Evolutionary conservation across 2,329 filamentous ascomycete species (phyloP), one percentile per base, ranked within the genome.

Genomic region (Penicillium sp.): DNA sequence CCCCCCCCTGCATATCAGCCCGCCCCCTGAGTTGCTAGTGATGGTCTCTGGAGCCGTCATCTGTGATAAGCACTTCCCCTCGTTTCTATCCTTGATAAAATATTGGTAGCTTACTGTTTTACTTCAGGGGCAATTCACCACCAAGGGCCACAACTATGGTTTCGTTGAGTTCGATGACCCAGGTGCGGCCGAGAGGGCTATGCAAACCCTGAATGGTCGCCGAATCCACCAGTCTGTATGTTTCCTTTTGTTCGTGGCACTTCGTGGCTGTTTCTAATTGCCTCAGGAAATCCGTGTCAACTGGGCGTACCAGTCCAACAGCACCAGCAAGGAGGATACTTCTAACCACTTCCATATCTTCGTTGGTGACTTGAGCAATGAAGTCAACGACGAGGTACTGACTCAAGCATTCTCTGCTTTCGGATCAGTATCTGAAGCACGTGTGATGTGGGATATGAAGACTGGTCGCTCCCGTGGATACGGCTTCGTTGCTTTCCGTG

Each of bases 381-480:
- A 99, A 77, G 94, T 99, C 75, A 99, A 99, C 69, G 94, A 99
- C 69, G 94, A 99, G 72, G 86, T 97, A 52, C 84, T 99, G 23
- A 82, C 89, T 17, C 93, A 97, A 77, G 94, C 94, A 13, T 99
- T 99, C 78, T 95, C 91, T 48, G 91, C 91, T 45, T 99, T 97
- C 75, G 94, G 94, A 41, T 91, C 88, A 13, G 93, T 99, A 49
- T 99, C 94, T 3, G 94, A 99, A 78, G 94, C 94, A 59, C 92
- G 94, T 70, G 94, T 99, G 64, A 99, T 99, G 94, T 99, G 94
- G 94, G 94, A 99, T 76, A 99, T 99, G 94, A 99, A 99, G 84
- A 99, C 94, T 37, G 94, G 94, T 66, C 89, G 94, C 63, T 97
- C 94, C 66, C 90, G 94, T 73, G 94, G 94, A 60, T 99, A 99